phyloP scores from a whole-genome alignment of 106 monocot genomes.

The Apostasia ramifera region DNA sequence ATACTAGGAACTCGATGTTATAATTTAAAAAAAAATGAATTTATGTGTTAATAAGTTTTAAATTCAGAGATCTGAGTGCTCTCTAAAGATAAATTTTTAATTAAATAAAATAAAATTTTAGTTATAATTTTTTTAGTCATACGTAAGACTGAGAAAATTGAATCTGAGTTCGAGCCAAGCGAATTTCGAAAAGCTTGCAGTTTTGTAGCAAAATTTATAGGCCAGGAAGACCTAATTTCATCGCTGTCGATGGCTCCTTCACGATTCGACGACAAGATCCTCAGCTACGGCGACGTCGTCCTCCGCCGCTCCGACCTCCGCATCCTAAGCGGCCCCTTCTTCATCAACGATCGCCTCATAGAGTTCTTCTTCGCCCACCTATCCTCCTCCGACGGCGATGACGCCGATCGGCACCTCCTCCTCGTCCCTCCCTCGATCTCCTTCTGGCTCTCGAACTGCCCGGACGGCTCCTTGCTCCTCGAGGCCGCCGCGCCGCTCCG shows the following conservation, averaged over 20 bases:
- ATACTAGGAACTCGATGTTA: no score
- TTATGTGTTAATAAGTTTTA: no score
- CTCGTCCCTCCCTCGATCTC: conserved; percentile 6
- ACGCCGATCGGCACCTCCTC: neutral
- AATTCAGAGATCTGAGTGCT: no score
- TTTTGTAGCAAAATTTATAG: no score
- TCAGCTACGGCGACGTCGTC: conserved; percentile 12
- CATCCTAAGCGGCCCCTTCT: neutral
- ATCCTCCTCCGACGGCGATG: neutral
- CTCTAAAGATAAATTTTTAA: no score
- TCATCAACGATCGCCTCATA: conserved; percentile 15
- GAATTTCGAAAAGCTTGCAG: no score
- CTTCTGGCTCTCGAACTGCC: conserved; percentile 9
- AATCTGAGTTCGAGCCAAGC: no score
- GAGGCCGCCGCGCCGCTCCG: conserved; percentile 1
- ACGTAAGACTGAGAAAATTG: no score
- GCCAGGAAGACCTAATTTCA: no score
- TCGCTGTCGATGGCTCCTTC: neutral
- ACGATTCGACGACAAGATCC: conserved; percentile 1
- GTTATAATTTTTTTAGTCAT: no score
- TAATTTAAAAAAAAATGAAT: no score
- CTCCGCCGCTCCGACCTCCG: conserved; percentile 8
- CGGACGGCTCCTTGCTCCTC: neutral
- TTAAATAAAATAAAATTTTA: no score
- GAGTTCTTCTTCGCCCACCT: conserved; percentile 17